Evolutionary conservation across 345 rosid genomes (phyloP), one percentile per base, ranked within the genome.

Genomic region (Orychophragmus violaceus): DNA sequence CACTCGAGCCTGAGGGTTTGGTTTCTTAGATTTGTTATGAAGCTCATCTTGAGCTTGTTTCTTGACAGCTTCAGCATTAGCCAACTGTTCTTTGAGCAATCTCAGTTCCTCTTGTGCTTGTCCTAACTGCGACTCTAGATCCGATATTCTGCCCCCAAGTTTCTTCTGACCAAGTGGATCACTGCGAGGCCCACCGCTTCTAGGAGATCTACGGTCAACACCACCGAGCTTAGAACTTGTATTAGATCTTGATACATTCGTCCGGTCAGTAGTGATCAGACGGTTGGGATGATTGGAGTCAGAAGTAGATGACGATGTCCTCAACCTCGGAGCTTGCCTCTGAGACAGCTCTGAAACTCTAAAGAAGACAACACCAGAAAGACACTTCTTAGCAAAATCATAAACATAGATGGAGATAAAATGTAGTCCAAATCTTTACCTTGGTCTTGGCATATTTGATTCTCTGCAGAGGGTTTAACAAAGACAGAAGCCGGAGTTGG

Each of bases 61-160:
- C 84, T 83, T 93, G 57, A 90, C 96, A 71, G 97, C 91, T 77
- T 87, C 96, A 17, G 97, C 91, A 19, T 81, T 81, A 42, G 61
- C 84, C 78, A 93, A 63, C 78, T 90, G 97, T 18, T 82, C 78
- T 76, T 87, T 93, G 63, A 93, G 78, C 76, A 44, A 55, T 83
- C 88, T 87, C 23, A 93, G 87, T 75, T 90, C 97, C 30, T 74
- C 82, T 74, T 90, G 97, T n/a, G 97, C 98, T 66, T 90, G 98
- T 68, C 87, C 90, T 42, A 93, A 90, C 74, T 93, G 98, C 23
- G 90, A 83, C 75, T 93, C 98, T 28, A 90, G 78, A 79, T 86
- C 89, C 0, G 89, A 88, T 69, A 93, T 85, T 32, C 98, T 85
- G 0, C 90, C 80, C 6, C 97, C 94, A 10, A 93, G 86, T 68